Base-by-base conservation (phyloP, 495 filamentous ascomycete genomes). In the Lasiosphaeria hispida region DNA sequence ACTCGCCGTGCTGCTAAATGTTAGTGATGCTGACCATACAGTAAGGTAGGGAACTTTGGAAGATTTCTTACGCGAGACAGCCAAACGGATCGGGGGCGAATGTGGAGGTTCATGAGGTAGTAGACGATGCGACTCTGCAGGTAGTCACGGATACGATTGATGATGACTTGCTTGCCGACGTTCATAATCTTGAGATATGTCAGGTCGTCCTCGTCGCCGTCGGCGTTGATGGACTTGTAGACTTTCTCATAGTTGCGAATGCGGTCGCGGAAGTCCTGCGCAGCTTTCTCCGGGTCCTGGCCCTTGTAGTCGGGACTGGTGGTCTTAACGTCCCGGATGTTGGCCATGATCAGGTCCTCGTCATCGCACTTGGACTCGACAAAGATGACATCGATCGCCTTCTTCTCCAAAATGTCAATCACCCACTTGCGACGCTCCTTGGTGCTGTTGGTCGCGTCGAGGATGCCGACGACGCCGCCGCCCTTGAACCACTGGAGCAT, bases 131-230 rank as follows among this genome's bases (percentile, higher is more conserved):
- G 87, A 68, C 90, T 95, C 69, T 97, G 94, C 37, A 98, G 79
- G 69, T 98, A 98, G 69, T 97, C 93, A 66, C 90, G 87, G 64
- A 98, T 96, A 68, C 89, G 87, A 71, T 98, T 98, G 79, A 98
- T 96, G 64, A 97, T 90, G 59, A 97, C 92, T 61, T 94, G 90
- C 40, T 86, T 87, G 8, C 92, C 92, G 4, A 98, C 93, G 70
- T 98, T 87, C 80, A 98, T 96, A 62, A 98, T 85, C 75, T 98
- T 96, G 62, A 97, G 87, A 66, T 96, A 98, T 19, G 94, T 96
- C 58, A 90, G 81, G 57, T 89, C 75, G 51, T 82, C 83, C 77
- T 98, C 94, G 53, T 90, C 85, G 35, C 73, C 72, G 61, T 80
- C 77, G 49, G 86, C 88, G 63, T 91, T 89, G 64, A 98, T 90